Conservation (phyloP, 2,329 filamentous ascomycete species). For the Periconia macrospinosa region DNA sequence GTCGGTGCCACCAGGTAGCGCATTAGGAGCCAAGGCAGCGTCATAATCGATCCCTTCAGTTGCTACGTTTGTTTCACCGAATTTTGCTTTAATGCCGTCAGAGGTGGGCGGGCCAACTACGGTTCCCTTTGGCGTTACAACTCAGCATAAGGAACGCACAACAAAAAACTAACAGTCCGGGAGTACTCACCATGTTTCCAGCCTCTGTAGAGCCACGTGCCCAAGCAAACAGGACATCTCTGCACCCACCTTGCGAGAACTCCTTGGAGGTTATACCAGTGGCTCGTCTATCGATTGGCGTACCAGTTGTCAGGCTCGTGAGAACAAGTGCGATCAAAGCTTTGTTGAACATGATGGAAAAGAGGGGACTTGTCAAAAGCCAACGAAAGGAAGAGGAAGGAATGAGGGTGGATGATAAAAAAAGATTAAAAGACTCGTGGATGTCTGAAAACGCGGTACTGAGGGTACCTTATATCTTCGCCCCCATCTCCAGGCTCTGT, state of each 20-base stretch:
- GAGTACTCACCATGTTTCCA: constrained; percentile 53
- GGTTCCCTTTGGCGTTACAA: constrained; percentile 36
- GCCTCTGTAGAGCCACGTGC: constrained; percentile 53
- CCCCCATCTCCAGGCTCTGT: not conserved
- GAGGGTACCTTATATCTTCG: constrained; percentile 3
- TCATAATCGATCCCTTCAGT: constrained; percentile 39
- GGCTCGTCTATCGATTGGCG: constrained; percentile 30
- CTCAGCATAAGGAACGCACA: constrained; percentile 1
- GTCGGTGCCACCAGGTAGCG: constrained; percentile 35
- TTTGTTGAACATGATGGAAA: constrained; percentile 27
- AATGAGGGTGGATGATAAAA: not conserved
- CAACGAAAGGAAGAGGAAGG: not conserved
- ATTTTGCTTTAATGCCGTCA: constrained; percentile 29
- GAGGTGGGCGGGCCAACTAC: constrained; percentile 36
- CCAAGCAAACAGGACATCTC: constrained; percentile 51
- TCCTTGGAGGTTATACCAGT: constrained; percentile 39
- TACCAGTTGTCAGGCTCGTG: constrained; percentile 20
- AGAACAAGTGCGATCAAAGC: constrained; percentile 24
- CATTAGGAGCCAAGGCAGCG: constrained; percentile 28
- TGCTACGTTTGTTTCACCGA: constrained; percentile 29
- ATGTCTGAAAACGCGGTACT: not conserved
- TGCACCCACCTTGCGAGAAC: constrained; percentile 45
- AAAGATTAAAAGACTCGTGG: not conserved
- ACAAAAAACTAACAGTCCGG: constrained; percentile 22
- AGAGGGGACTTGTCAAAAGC: not conserved